Conservation (phyloP, 306 rosid genomes). For the Rosa multiflora region DNA sequence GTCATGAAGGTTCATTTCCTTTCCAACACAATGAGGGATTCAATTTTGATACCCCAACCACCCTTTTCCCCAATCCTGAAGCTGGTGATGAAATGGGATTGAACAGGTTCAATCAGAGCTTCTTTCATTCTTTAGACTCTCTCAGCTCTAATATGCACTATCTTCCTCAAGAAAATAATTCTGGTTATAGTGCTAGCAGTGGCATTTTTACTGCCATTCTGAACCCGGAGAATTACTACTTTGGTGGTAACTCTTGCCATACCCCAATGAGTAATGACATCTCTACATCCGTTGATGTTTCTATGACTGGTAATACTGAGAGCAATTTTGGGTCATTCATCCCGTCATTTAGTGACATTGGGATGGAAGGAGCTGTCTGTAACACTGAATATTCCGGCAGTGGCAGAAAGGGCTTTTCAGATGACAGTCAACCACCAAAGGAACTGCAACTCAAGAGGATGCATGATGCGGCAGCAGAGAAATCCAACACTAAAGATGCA, state of each 20-base stretch:
- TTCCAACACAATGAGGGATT: conserved; percentile 38
- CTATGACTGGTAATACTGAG: conserved; percentile 28
- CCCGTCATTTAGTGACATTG: conserved; percentile 38
- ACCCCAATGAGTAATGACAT: conserved; percentile 13
- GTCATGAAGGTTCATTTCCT: conserved; percentile 38
- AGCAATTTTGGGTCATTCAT: conserved; percentile 29
- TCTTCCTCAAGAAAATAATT: conserved; percentile 50
- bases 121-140: conserved; percentile 49
- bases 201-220: conserved; percentile 31
- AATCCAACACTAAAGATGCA: conserved; percentile 14
- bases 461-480: conserved; percentile 34
- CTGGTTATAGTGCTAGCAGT: not conserved
- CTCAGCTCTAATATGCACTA: conserved; percentile 41
- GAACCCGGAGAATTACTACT: conserved; percentile 30
- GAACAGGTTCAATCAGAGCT: conserved; percentile 30
- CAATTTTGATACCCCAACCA: conserved; percentile 31
- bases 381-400: conserved; percentile 29
- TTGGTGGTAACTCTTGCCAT: conserved; percentile 22
- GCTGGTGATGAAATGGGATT: conserved; percentile 21
- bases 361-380: conserved; percentile 40
- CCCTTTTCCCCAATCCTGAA: conserved; percentile 25
- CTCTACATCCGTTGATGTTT: conserved; percentile 25
- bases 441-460: conserved; percentile 53
- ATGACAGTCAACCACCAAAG: conserved; percentile 25
- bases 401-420: conserved; percentile 25